phyloP scores from a whole-genome alignment of 768 basidiomycete genomes.

The Lactarius psammicola region DNA sequence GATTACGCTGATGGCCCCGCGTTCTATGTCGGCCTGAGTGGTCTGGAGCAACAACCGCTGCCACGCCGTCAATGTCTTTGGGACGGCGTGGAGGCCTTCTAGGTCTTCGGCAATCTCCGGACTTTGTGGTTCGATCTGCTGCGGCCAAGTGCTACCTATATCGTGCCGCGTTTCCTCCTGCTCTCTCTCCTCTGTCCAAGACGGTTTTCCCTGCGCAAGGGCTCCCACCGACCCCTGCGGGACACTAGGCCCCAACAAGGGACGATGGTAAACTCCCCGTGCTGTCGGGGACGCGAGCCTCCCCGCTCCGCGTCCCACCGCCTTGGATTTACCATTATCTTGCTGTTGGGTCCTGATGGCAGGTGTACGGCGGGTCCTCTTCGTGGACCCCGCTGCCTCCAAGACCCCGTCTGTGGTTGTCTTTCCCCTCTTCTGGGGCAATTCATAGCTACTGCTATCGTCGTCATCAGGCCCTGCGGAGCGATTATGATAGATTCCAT shows the following conservation, averaged over 20 bases:
- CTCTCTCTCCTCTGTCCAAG: conserved; percentile 6
- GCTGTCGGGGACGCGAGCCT: conserved; percentile 7
- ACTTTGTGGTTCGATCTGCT: background rate
- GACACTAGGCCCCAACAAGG: conserved; percentile 3
- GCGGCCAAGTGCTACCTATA: too few relatives aligned
- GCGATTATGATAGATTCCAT: background rate
- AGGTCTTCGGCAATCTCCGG: background rate
- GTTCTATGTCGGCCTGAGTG: background rate
- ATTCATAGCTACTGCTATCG: background rate
- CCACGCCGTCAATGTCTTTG: background rate
- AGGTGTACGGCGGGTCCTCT: background rate
- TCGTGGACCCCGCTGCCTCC: background rate
- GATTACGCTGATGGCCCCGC: background rate
- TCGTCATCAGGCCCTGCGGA: background rate
- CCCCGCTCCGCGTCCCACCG: conserved; percentile 9
- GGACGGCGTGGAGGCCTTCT: background rate
- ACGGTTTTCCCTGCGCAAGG: background rate
- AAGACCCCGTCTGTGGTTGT: background rate
- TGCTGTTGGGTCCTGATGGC: background rate
- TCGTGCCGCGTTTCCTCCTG: background rate
- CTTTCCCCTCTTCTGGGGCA: background rate
- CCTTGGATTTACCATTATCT: background rate
- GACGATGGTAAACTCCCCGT: conserved; percentile 4
- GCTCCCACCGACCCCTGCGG: background rate
- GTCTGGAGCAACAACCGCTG: background rate